These are phyloP conservation scores for Stereocaulon alpinum DNA, from an alignment of 495 filamentous ascomycete genomes.

Conservation along the genomic window DNA sequence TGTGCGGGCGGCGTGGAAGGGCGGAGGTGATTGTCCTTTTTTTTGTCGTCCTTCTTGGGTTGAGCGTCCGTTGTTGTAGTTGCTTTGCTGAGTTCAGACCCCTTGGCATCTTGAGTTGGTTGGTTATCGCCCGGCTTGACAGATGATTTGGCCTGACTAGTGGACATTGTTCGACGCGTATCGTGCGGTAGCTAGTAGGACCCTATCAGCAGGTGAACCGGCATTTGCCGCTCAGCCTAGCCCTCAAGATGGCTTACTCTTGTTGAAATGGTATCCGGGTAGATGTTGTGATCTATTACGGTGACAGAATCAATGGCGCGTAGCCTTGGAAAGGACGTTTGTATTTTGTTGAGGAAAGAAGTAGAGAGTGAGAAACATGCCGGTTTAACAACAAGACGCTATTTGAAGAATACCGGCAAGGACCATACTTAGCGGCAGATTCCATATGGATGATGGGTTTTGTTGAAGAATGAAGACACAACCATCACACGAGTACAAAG, in stretches of 20 bases:
- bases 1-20: constrained; percentile 6
- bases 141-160: background rate
- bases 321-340: too few species aligned
- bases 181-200: too few species aligned
- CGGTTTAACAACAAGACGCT: too few species aligned
- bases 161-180: background rate
- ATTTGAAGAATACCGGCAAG: too few species aligned
- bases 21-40: constrained; percentile 5
- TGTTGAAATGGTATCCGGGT: background rate
- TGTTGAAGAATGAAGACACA: too few species aligned
- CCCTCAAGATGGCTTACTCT: too few species aligned
- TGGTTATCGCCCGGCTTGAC: background rate
- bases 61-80: background rate
- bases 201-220: background rate
- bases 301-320: background rate
- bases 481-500: too few species aligned
- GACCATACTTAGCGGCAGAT: too few species aligned
- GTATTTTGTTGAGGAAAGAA: too few species aligned
- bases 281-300: background rate
- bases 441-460: too few species aligned
- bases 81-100: background rate
- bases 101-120: background rate
- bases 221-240: background rate
- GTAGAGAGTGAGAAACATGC: too few species aligned
- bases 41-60: background rate